A percentile compares a stretch with the other conserved stretches of the same genome.
phyloP scores from a whole-genome alignment of 805 yeast genomes.

The Sungouiozyma intestinalis region DNA sequence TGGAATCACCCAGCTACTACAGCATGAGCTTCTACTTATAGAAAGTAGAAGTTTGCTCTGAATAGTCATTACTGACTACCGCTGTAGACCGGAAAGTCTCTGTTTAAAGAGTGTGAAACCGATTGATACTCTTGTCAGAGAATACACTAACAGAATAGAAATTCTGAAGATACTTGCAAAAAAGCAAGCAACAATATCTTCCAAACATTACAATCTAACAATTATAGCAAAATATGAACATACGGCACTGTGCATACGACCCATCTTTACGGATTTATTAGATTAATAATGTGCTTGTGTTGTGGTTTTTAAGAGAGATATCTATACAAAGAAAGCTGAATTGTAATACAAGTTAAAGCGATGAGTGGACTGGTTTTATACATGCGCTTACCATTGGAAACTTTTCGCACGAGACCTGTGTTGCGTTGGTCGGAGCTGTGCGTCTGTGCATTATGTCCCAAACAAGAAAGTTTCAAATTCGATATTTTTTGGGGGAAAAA shows the following conservation, averaged over 20 bases:
- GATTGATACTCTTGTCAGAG: not conserved
- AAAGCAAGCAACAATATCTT: not conserved
- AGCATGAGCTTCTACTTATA: too few species aligned
- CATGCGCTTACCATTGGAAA: too few species aligned
- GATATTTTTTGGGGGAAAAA: too few species aligned
- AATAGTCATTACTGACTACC: conserved; percentile 1
- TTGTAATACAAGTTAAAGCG: too few species aligned
- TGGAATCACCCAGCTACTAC: conserved; percentile 31
- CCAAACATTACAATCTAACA: not conserved
- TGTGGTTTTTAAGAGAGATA: too few species aligned
- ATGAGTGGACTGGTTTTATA: too few species aligned
- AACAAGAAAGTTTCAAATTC: too few species aligned
- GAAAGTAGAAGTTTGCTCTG: too few species aligned
- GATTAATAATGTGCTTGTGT: not conserved
- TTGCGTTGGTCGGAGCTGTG: too few species aligned
- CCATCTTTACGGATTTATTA: conserved; percentile 67
- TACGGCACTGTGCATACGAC: conserved; percentile 99
- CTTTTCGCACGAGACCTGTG: too few species aligned
- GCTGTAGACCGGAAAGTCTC: conserved; percentile 22
- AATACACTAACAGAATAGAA: conserved; percentile 2
- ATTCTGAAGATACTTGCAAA: not conserved
- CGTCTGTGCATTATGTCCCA: too few species aligned
- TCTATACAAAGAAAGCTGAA: too few species aligned
- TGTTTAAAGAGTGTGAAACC: conserved; percentile 8
- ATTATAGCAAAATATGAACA: conserved; percentile 32